Percentiles rank a stretch among this genome's conserved stretches.
Evolutionary conservation across 2,329 filamentous ascomycete species (phyloP).

Genomic region (Aspergillus persii): DNA sequence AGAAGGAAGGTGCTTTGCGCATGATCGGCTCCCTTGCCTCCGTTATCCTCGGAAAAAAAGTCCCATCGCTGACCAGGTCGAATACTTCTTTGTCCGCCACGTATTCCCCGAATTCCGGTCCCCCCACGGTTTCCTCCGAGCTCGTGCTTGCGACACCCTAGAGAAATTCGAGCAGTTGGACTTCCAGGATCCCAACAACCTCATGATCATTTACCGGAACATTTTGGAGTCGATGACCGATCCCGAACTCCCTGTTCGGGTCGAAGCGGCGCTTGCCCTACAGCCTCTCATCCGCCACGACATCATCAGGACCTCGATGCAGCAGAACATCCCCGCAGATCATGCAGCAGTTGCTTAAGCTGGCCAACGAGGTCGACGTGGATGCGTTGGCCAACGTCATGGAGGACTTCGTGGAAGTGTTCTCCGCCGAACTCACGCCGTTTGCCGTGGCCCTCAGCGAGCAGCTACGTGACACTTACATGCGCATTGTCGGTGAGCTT

Average conservation of each 20-base stretch:
- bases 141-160: constrained; percentile 91
- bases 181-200: constrained; percentile 94
- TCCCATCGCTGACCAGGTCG: constrained; percentile 93
- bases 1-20: constrained; percentile 92
- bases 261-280: constrained; percentile 88
- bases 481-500: constrained; percentile 88
- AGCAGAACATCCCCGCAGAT: constrained; percentile 95
- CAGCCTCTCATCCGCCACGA: constrained; percentile 96
- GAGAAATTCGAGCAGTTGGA: constrained; percentile 98
- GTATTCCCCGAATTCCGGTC: constrained; percentile 98
- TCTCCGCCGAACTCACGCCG: constrained; percentile 92
- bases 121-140: constrained; percentile 84
- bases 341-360: constrained; percentile 96
- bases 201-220: constrained; percentile 93
- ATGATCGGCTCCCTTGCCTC: constrained; percentile 96
- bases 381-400: constrained; percentile 97
- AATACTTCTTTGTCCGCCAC: constrained; percentile 97
- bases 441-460: constrained; percentile 96
- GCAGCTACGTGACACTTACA: constrained; percentile 91
- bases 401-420: constrained; percentile 99
- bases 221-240: constrained; percentile 98
- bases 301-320: constrained; percentile 90
- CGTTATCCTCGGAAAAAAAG: constrained; percentile 97
- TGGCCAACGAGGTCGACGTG: constrained; percentile 97
- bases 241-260: constrained; percentile 84